A percentile compares a stretch with the other conserved stretches of the same genome.
Evolutionary conservation across 305 asterid genomes (phyloP).

Genomic region (Withania somnifera): DNA sequence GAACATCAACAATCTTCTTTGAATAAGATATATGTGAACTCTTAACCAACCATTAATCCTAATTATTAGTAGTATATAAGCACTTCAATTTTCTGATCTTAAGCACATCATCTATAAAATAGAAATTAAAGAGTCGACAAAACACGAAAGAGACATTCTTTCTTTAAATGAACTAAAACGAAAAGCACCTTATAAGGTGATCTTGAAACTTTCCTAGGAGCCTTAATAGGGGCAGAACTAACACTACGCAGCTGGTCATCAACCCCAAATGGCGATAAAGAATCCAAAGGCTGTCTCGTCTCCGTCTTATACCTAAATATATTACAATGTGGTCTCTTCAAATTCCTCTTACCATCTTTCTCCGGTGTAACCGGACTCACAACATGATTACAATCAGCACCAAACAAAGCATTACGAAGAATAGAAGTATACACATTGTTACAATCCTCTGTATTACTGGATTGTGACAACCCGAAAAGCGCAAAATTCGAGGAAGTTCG

Average conservation of each 20-base stretch:
- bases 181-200: slow-evolving; percentile 56
- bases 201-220: slow-evolving; percentile 63
- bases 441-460: slow-evolving; percentile 2
- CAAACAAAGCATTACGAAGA: slow-evolving; percentile 59
- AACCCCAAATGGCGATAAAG: slow-evolving; percentile 45
- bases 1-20: no score
- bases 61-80: no score
- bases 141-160: no score
- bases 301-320: slow-evolving; percentile 78
- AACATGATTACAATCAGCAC: slow-evolving; percentile 35
- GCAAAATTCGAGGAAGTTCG: slow-evolving; percentile 75
- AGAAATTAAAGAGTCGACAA: no score
- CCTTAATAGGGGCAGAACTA: slow-evolving; percentile 49
- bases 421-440: slow-evolving; percentile 48
- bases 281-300: slow-evolving; percentile 38
- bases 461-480: slow-evolving; percentile 49
- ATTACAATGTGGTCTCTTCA: slow-evolving; percentile 49
- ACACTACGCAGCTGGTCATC: slow-evolving; percentile 61
- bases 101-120: no score
- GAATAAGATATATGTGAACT: no score
- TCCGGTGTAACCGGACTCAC: slow-evolving; percentile 47
- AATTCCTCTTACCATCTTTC: slow-evolving; percentile 17
- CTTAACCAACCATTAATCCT: no score
- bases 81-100: no score
- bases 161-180: no score